Conservation (phyloP, 805 yeast genomes). For the Zygosaccharomyces pseudorouxii region DNA sequence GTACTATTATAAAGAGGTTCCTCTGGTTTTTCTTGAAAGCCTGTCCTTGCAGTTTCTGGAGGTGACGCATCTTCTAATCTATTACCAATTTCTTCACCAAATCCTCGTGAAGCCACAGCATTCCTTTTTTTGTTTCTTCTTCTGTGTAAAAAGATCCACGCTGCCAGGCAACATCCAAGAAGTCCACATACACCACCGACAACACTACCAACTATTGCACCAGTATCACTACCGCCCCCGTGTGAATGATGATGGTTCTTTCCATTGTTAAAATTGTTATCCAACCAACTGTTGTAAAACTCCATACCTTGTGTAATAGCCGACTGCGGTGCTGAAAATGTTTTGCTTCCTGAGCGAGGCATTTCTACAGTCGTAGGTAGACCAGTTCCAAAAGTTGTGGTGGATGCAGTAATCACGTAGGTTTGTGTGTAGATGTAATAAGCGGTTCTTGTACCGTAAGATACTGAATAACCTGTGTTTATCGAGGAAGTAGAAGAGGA, state of each 20-base stretch:
- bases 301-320: slow-evolving; percentile 23
- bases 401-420: slow-evolving; percentile 17
- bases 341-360: slow-evolving; percentile 8
- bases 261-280: too few species aligned
- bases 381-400: slow-evolving; percentile 18
- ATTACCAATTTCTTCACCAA: slow-evolving; percentile 23
- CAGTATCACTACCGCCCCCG: slow-evolving; percentile 7
- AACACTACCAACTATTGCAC: slow-evolving; percentile 30
- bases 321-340: slow-evolving; percentile 21
- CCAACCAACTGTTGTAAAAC: slow-evolving; percentile 25
- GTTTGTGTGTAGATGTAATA: slow-evolving; percentile 17
- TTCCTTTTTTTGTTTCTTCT: slow-evolving; percentile 11
- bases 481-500: slow-evolving; percentile 6
- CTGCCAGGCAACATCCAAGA: slow-evolving; percentile 15
- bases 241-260: background rate
- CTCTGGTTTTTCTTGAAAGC: slow-evolving; percentile 8
- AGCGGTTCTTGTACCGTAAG: slow-evolving; percentile 5
- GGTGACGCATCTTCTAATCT: slow-evolving; percentile 16
- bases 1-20: background rate
- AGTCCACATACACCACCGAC: slow-evolving; percentile 33
- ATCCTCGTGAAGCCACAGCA: slow-evolving; percentile 8
- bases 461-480: slow-evolving; percentile 10
- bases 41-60: background rate
- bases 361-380: slow-evolving; percentile 17
- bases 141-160: slow-evolving; percentile 20